Base-by-base conservation (phyloP, 169 alveolate genomes). In the Ichthyophthirius multifiliis region DNA sequence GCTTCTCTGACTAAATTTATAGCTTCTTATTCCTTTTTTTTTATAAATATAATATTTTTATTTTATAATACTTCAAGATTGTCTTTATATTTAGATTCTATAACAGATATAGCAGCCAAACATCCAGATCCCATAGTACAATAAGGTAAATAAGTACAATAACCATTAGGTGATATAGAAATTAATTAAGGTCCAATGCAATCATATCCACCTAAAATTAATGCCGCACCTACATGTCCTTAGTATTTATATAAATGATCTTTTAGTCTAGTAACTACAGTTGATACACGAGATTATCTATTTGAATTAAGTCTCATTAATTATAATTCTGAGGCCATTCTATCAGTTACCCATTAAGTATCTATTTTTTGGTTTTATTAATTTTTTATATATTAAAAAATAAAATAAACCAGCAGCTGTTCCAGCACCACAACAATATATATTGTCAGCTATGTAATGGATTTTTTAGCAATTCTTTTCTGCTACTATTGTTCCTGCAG, bases 61-160 rank as follows among this genome's bases (percentile, higher is more conserved):
- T 5, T 20, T 4, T 45, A 4, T 27, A 55, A 27, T 55, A 55
- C 92, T 13, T 97, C 94, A 95, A 98, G 89, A 48, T 93, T 94
- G 71, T 98, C 99, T 63, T 94, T 92, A 86, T 95, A 98, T 35
- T 89, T 80, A 76, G 98, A 94, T 86, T 98, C 99, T 65, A 98
- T 90, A 35, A 98, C 96, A 31, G 99, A 94, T 97, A 96, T 96
- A 30, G 99, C 99, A 83, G 97, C 98, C 55, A 98, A 91, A 35
- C 98, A 94, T 44, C 99, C 99, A 62, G 99, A 96, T 20, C 99
- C 99, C 97, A 97, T 95, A n/a, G 99, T 95, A 12, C 97, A 88
- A 81, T 92, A 98, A 27, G 99, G 99, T 90, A 39, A 96, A 91
- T 74, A 97, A 85, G 85, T 82, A 44, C 83, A 86, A 46, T 88